phyloP scores from a whole-genome alignment of 805 yeast genomes.

The Lipomyces spencermartinsiae region DNA sequence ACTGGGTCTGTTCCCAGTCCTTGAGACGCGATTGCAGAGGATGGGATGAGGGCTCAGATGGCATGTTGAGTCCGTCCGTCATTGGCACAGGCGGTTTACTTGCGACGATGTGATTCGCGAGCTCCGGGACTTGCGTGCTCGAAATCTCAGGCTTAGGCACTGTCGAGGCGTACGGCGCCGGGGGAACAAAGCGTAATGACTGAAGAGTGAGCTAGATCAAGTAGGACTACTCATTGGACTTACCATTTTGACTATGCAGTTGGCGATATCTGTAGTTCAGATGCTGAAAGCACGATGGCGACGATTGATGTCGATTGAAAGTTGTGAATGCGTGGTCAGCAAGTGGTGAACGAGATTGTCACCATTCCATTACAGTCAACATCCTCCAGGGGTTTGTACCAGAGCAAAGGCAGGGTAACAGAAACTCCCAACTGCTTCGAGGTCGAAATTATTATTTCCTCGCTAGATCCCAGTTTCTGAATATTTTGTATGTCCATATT shows the following conservation, averaged over 20 bases:
- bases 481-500: too few relatives aligned
- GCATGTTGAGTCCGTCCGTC: slow-evolving; percentile 54
- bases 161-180: slow-evolving; percentile 17
- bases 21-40: slow-evolving; percentile 79
- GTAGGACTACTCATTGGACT: background rate
- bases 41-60: slow-evolving; percentile 67
- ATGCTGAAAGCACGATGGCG: background rate
- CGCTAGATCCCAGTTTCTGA: background rate
- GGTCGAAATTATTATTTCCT: background rate
- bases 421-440: background rate
- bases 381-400: too few relatives aligned
- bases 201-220: background rate
- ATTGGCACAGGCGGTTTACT: slow-evolving; percentile 31
- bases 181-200: slow-evolving; percentile 31
- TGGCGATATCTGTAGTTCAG: background rate
- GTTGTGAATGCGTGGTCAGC: background rate
- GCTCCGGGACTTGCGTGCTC: slow-evolving; percentile 19
- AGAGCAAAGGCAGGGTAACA: too few relatives aligned
- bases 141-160: slow-evolving; percentile 29
- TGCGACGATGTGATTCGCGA: slow-evolving; percentile 25
- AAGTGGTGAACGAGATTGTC: background rate
- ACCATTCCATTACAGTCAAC: too few relatives aligned
- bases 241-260: background rate
- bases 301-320: background rate
- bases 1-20: slow-evolving; percentile 82